Base-by-base conservation (phyloP, 441 rosid genomes). In the Eruca vesicaria region DNA sequence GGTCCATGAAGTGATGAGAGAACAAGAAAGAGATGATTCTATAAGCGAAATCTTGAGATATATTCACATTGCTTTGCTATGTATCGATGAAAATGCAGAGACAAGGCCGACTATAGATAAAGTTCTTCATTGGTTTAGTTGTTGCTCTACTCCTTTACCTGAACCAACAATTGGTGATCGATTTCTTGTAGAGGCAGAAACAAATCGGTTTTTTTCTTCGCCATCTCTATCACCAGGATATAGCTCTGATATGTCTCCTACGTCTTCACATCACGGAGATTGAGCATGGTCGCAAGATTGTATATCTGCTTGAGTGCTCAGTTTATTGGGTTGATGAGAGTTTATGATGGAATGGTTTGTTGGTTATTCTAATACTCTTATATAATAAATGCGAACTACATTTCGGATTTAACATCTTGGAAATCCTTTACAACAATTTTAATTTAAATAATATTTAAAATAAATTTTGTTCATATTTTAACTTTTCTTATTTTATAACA, bases 61-160 rank as follows among this genome's bases (percentile, higher is more conserved):
- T 21, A 60, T 77, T 59, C 77, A 66, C 50, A 66, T 77, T 66
- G 73, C 72, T 7, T 52, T 66, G 59, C 45, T 77, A 19, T 77
- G 77, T 52, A 1, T 66, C 1, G 28, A 72, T 38, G 64, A 18
- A 2, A 66, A 77, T 52, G 11, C 29, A 19, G 72, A 71, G 76
- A 66, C 32, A 48, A 77, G 80, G 16, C 80, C 80, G 9, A 77
- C 48, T 41, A 3, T 59, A 45, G 50, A 77, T 45, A 1, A 33
- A 12, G 68, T 77, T 65, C 61, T 77, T 28, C 72, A 71, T 19
- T 77, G 80, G 76, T 48, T 77, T 64, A 77, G 78, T 12, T 67
- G 78, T 61, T 2, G 26, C 56, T 38, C 71, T 35, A 64, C 32
- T 53, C 64, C 15, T 36, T 28, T 64, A 6, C 65, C 65, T 35